A percentile compares a stretch with the other conserved stretches of the same genome.
Evolutionary conservation across 2,329 filamentous ascomycete species (phyloP).

Genomic region (Aspergillus floridensis): DNA sequence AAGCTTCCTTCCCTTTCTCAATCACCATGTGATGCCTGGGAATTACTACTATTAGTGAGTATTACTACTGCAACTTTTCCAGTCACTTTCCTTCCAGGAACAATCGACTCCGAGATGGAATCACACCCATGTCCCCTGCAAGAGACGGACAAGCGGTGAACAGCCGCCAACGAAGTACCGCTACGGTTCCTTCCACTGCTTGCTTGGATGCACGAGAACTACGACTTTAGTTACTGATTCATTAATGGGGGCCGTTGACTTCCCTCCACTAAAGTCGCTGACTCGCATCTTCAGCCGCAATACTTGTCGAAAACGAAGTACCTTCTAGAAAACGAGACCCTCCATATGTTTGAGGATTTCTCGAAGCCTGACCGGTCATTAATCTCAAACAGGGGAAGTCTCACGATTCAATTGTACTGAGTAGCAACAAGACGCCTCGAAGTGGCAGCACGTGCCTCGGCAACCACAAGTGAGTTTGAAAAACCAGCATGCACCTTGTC

Average conservation of each 20-base stretch:
- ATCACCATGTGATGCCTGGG: neutral
- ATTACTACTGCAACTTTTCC: neutral
- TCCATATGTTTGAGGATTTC: neutral
- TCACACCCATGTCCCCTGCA: neutral
- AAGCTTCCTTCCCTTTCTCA: neutral
- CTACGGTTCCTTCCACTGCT: neutral
- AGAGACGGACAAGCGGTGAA: slow-evolving; percentile 1
- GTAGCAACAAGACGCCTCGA: too few relatives aligned
- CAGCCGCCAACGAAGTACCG: neutral
- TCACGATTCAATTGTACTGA: neutral
- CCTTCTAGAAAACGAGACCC: neutral
- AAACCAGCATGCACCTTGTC: neutral
- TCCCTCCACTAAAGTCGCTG: neutral
- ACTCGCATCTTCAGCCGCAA: neutral
- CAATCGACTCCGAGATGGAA: neutral
- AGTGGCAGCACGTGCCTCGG: neutral
- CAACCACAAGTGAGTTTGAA: neutral
- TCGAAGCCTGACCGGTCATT: slow-evolving; percentile 2
- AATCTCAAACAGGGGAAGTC: neutral
- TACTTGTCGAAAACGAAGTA: neutral
- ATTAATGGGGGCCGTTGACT: neutral
- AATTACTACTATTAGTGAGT: neutral
- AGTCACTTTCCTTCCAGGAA: neutral
- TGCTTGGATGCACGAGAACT: neutral
- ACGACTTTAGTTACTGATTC: neutral